Evolutionary conservation across 768 basidiomycete genomes (phyloP).

Genomic region (Agaricus subrufescens): DNA sequence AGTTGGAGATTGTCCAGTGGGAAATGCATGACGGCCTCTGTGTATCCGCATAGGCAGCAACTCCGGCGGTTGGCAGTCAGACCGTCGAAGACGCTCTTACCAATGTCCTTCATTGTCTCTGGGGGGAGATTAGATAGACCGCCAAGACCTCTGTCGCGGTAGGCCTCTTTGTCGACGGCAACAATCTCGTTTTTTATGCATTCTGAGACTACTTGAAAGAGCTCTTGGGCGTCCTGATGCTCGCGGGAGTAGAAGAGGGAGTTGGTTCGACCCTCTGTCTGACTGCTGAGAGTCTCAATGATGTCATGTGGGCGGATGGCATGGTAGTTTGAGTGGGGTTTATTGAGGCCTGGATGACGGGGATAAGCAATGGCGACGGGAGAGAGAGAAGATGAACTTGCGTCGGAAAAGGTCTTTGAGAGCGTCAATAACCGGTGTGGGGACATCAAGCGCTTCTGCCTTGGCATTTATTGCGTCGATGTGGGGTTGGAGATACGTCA

Average conservation of each 20-base stretch:
- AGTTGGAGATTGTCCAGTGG: slow-evolving; percentile 84
- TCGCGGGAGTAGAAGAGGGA: slow-evolving; percentile 83
- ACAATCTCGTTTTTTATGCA: slow-evolving; percentile 82
- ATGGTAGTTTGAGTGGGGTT: slow-evolving; percentile 48
- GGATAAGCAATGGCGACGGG: neutral
- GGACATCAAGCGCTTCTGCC: slow-evolving; percentile 76
- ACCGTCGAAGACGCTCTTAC: slow-evolving; percentile 81
- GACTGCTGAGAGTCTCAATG: slow-evolving; percentile 61
- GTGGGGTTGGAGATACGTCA: slow-evolving; percentile 76
- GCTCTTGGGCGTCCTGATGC: slow-evolving; percentile 97
- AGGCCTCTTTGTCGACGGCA: slow-evolving; percentile 67
- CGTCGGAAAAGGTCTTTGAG: slow-evolving; percentile 67
- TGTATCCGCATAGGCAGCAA: slow-evolving; percentile 88
- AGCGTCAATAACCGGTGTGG: slow-evolving; percentile 83
- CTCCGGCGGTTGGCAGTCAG: slow-evolving; percentile 86
- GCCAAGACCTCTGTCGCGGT: slow-evolving; percentile 68
- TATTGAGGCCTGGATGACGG: slow-evolving; percentile 51
- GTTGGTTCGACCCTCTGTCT: slow-evolving; percentile 46
- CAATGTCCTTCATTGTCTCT: slow-evolving; percentile 18
- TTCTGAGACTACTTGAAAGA: slow-evolving; percentile 93
- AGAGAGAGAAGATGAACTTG: slow-evolving; percentile 26
- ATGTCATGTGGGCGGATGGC: slow-evolving; percentile 71
- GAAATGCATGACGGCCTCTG: slow-evolving; percentile 92
- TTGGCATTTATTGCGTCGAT: slow-evolving; percentile 70
- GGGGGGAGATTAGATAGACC: slow-evolving; percentile 31